Evolutionary conservation across 208 protist species (phyloP).

Genomic region (Endotrypanum monterogeii): DNA sequence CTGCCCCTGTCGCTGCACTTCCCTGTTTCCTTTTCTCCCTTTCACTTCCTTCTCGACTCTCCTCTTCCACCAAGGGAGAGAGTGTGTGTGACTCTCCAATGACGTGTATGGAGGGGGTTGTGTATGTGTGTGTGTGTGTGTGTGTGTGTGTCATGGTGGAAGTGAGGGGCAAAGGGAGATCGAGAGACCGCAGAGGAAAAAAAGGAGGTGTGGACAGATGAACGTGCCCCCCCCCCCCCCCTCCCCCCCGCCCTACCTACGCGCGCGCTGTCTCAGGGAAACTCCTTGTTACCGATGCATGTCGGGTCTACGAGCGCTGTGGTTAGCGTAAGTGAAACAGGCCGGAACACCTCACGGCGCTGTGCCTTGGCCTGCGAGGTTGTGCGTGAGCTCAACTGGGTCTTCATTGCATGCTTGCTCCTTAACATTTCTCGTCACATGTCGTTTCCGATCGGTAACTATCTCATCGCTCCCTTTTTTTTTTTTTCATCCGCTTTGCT

Average conservation of each 20-base stretch:
- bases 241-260: no score
- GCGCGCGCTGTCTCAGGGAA: no score
- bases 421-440: neutral
- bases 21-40: no score
- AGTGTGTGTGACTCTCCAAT: no score
- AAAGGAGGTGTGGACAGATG: neutral
- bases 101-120: neutral
- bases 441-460: neutral
- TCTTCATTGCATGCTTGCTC: neutral
- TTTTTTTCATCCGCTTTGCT: no score
- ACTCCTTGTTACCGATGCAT: neutral
- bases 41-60: no score
- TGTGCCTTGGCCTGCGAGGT: neutral
- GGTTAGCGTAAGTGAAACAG: neutral
- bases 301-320: neutral
- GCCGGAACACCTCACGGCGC: neutral
- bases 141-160: conserved; percentile 1
- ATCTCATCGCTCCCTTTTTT: neutral
- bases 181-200: neutral
- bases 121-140: neutral
- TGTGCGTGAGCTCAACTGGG: neutral
- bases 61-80: no score
- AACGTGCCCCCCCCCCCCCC: neutral
- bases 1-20: no score
- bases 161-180: neutral